Conservation (phyloP, 2,329 filamentous ascomycete species). For the Verticillium zaregamsianum region DNA sequence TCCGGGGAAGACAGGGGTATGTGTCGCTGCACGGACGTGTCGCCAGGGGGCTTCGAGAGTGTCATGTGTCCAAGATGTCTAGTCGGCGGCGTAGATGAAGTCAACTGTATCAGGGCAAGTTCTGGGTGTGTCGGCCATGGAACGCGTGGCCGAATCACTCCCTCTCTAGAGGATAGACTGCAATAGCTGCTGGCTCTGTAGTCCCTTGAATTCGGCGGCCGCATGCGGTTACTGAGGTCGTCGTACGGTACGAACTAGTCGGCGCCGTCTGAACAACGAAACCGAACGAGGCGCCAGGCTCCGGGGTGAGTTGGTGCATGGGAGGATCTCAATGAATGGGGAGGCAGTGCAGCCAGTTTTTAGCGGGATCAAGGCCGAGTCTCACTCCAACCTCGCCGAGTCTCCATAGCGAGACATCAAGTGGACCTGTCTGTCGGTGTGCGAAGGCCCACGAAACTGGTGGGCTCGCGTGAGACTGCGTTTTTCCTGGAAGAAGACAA, state of each 20-base stretch:
- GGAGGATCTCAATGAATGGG: neutral
- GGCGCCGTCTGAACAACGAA: neutral
- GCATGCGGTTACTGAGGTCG: neutral
- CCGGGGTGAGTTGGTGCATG: neutral
- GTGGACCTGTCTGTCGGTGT: neutral
- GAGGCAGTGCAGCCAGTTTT: neutral
- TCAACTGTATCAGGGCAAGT: neutral
- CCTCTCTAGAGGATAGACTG: neutral
- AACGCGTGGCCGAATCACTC: neutral
- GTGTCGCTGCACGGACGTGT: neutral
- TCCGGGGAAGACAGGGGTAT: constrained; percentile 3
- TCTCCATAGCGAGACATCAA: neutral
- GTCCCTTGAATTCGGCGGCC: neutral
- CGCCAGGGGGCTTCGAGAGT: constrained; percentile 5
- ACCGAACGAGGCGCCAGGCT: neutral
- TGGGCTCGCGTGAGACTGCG: neutral
- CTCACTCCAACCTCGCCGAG: neutral
- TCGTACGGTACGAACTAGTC: neutral
- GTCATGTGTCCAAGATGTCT: constrained; percentile 9
- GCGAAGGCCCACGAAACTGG: neutral
- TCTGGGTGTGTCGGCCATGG: neutral
- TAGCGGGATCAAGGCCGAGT: neutral
- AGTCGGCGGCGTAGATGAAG: neutral
- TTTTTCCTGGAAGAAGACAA: neutral
- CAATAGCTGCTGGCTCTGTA: neutral